Conservation (phyloP, 1,284 basidiomycete genomes). For the Kwoniella shivajii region DNA sequence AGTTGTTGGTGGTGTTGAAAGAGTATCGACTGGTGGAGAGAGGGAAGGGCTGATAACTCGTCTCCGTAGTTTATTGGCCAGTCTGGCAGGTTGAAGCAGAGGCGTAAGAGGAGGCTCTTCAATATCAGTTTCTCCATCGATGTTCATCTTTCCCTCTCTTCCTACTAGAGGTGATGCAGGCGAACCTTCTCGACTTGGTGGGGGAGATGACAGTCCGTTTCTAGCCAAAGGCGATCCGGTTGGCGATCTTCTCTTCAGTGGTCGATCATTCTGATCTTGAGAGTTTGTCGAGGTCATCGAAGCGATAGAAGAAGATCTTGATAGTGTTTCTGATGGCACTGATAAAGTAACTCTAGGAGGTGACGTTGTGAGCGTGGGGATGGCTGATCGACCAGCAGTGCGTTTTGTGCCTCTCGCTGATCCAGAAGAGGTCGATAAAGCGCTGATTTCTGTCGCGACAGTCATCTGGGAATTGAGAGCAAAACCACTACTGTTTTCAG, state of each 20-base stretch:
- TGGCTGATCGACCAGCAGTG: conserved; percentile 13
- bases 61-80: conserved; percentile 14
- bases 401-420: conserved; percentile 26
- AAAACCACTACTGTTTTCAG: neutral
- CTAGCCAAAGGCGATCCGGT: conserved; percentile 12
- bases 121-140: neutral
- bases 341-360: conserved; percentile 8
- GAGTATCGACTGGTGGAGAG: neutral
- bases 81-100: neutral
- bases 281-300: conserved; percentile 18
- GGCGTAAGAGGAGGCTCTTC: neutral
- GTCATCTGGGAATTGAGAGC: neutral
- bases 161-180: neutral
- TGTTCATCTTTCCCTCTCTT: neutral
- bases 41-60: conserved; percentile 6
- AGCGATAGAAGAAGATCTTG: conserved; percentile 12
- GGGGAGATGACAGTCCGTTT: conserved; percentile 21
- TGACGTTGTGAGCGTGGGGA: conserved; percentile 1
- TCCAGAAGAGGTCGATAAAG: neutral
- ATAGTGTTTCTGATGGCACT: conserved; percentile 2
- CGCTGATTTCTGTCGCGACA: neutral
- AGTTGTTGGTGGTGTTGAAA: conserved; percentile 2
- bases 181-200: conserved; percentile 18
- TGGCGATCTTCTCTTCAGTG: conserved; percentile 15
- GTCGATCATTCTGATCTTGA: conserved; percentile 13